Evolutionary conservation across 495 filamentous ascomycete species (phyloP).

Genomic region (Penicillium coprophilum): DNA sequence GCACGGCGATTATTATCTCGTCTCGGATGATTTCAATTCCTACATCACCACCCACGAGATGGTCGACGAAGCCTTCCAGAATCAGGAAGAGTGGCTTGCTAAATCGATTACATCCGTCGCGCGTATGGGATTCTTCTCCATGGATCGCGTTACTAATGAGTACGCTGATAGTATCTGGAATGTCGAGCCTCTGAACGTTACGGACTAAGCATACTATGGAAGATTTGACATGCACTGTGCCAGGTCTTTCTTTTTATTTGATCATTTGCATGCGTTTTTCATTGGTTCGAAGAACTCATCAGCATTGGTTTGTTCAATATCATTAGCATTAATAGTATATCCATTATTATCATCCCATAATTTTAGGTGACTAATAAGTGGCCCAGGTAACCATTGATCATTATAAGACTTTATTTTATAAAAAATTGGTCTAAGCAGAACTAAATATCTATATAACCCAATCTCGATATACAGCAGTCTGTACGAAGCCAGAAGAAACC

Average conservation of each 20-base stretch:
- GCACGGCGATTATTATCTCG: slow-evolving; percentile 95
- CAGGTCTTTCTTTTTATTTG: neutral
- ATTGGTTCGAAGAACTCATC: neutral
- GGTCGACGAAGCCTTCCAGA: slow-evolving; percentile 85
- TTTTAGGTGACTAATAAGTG: no score
- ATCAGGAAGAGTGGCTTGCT: slow-evolving; percentile 87
- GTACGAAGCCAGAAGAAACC: neutral
- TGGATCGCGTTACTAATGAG: slow-evolving; percentile 95
- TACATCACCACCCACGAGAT: slow-evolving; percentile 87
- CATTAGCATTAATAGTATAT: slow-evolving; percentile 4
- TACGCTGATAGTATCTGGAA: slow-evolving; percentile 99
- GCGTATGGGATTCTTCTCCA: slow-evolving; percentile 96
- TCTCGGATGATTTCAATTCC: slow-evolving; percentile 92
- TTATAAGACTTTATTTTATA: neutral
- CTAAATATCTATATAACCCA: neutral
- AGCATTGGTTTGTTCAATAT: neutral
- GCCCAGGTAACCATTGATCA: neutral
- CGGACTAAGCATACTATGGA: slow-evolving; percentile 20
- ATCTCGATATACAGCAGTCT: neutral
- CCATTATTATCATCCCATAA: neutral
- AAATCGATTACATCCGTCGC: slow-evolving; percentile 87
- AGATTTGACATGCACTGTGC: neutral
- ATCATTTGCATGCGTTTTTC: neutral
- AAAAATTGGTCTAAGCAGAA: neutral
- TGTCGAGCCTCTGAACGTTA: slow-evolving; percentile 66